Evolutionary conservation across 805 yeast genomes (phyloP).

Genomic region (Cyberlindnera sargentensis): DNA sequence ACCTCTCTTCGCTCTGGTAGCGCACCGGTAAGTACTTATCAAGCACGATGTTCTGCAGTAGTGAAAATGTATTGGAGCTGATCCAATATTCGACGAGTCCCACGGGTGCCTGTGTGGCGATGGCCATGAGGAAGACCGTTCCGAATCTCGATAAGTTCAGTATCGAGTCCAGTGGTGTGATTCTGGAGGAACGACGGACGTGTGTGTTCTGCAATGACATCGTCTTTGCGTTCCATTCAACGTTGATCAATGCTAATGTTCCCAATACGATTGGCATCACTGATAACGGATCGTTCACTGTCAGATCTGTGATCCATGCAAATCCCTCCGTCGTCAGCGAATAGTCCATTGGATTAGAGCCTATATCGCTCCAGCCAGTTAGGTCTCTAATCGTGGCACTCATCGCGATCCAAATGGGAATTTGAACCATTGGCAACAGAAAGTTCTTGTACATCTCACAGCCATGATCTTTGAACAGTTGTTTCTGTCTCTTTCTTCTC

Average conservation of each 20-base stretch:
- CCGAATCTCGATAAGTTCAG: slow-evolving; percentile 69
- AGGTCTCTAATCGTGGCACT: slow-evolving; percentile 68
- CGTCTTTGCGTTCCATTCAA: slow-evolving; percentile 76
- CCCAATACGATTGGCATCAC: slow-evolving; percentile 71
- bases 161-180: slow-evolving; percentile 56
- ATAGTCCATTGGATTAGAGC: slow-evolving; percentile 40
- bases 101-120: slow-evolving; percentile 80
- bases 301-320: slow-evolving; percentile 54
- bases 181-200: slow-evolving; percentile 37
- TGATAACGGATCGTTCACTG: slow-evolving; percentile 53
- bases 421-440: slow-evolving; percentile 69
- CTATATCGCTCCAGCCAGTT: slow-evolving; percentile 45
- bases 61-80: slow-evolving; percentile 72
- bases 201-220: slow-evolving; percentile 35
- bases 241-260: slow-evolving; percentile 60
- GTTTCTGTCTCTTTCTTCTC: slow-evolving; percentile 64
- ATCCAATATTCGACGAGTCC: slow-evolving; percentile 87
- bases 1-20: slow-evolving; percentile 9
- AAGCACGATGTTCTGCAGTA: slow-evolving; percentile 65
- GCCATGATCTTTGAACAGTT: slow-evolving; percentile 54
- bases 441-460: slow-evolving; percentile 80
- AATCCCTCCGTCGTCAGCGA: slow-evolving; percentile 47
- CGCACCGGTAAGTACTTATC: slow-evolving; percentile 35
- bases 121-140: slow-evolving; percentile 72
- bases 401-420: slow-evolving; percentile 82